phyloP scores from a whole-genome alignment of 129 eudicot genomes.

The Silybum marianum region DNA sequence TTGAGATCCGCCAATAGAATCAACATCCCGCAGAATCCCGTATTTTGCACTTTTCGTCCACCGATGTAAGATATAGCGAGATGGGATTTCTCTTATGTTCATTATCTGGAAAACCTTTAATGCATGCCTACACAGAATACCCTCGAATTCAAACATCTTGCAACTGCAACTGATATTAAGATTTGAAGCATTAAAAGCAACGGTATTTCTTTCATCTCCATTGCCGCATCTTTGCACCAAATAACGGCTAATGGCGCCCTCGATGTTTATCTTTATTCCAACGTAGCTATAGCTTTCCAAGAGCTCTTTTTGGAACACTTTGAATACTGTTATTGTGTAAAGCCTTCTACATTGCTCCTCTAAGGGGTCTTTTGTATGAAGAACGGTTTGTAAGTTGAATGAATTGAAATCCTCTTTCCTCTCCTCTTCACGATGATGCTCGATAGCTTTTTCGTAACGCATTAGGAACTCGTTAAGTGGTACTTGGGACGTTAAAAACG shows the following conservation, averaged over 20 bases:
- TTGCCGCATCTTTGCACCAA: conserved; percentile 73
- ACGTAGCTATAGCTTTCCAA: conserved; percentile 69
- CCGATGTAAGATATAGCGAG: conserved; percentile 71
- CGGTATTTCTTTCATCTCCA: conserved; percentile 75
- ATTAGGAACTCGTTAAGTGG: conserved; percentile 53
- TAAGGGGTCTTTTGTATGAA: conserved; percentile 83
- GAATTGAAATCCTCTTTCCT: conserved; percentile 75
- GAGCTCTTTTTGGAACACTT: conserved; percentile 82
- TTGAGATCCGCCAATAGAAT: conserved; percentile 65
- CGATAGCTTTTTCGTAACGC: conserved; percentile 73
- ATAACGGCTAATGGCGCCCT: conserved; percentile 76
- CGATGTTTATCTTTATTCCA: conserved; percentile 69
- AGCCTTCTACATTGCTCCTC: conserved; percentile 79
- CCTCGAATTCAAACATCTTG: conserved; percentile 86
- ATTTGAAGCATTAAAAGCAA: conserved; percentile 75
- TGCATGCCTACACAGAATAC: conserved; percentile 77
- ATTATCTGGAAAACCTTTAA: conserved; percentile 74
- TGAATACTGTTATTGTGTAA: conserved; percentile 64
- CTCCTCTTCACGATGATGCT: conserved; percentile 77
- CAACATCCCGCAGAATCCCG: conserved; percentile 65
- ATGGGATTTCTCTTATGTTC: conserved; percentile 79
- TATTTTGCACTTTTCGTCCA: conserved; percentile 76
- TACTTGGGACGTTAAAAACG: conserved; percentile 50
- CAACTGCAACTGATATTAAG: conserved; percentile 78
- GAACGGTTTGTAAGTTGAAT: conserved; percentile 56